Evolutionary conservation across 352 stramenopile species (phyloP).

Genomic region (Plasmopara halstedii): DNA sequence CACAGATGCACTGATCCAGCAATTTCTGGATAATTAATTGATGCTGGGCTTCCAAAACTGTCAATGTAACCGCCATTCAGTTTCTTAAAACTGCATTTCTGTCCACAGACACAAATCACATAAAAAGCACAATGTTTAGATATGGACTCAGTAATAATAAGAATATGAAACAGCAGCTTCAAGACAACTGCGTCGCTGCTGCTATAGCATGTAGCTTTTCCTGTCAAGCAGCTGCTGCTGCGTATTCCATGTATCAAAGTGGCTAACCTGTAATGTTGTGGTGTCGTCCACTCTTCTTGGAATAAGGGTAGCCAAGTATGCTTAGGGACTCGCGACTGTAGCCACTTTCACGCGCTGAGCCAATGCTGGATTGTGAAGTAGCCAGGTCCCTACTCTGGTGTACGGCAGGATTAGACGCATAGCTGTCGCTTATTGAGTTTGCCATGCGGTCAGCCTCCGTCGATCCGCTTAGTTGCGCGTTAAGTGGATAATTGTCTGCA

Average conservation of each 20-base stretch:
- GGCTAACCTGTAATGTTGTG: constrained; percentile 41
- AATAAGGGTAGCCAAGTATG: constrained; percentile 79
- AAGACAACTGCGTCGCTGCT: constrained; percentile 19
- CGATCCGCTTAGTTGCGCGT: constrained; percentile 6
- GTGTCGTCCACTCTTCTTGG: constrained; percentile 62
- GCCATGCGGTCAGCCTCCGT: constrained; percentile 4
- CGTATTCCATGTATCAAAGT: constrained; percentile 8
- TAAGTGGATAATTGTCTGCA: constrained; percentile 13
- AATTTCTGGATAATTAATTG: constrained; percentile 18
- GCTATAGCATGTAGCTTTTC: not conserved
- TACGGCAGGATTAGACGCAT: constrained; percentile 7
- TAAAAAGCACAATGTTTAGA: constrained; percentile 19
- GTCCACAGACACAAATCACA: constrained; percentile 10
- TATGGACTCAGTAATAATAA: constrained; percentile 23
- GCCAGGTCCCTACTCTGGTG: constrained; percentile 16
- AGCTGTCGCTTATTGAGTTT: constrained; percentile 18
- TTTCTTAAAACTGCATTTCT: constrained; percentile 39
- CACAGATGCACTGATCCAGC: constrained; percentile 1
- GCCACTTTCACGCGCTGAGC: constrained; percentile 46
- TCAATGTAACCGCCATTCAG: constrained; percentile 21
- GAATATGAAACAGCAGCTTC: constrained; percentile 23
- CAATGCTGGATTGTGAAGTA: constrained; percentile 20
- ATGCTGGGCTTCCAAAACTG: constrained; percentile 21
- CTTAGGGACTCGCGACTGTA: constrained; percentile 73
- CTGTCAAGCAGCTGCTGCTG: too few relatives aligned